These are phyloP conservation scores for Carex parvula DNA, from an alignment of 176 grass and related monocot genomes.

Conservation along the genomic window DNA sequence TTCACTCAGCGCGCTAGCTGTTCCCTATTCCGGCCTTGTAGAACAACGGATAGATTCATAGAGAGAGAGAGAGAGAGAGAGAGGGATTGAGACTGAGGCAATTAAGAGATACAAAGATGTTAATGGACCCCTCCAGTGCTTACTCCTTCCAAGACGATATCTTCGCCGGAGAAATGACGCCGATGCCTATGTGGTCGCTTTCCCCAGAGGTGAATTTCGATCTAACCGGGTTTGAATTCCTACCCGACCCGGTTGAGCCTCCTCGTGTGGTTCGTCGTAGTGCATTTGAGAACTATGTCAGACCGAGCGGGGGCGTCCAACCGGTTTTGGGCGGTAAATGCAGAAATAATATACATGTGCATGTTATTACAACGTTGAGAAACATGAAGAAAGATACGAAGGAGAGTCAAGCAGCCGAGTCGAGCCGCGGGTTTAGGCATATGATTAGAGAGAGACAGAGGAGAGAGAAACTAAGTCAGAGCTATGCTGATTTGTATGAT, in stretches of 20 bases:
- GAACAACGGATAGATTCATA: background rate
- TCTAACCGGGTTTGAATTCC: slow-evolving; percentile 24
- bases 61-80: background rate
- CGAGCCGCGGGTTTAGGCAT: slow-evolving; percentile 80
- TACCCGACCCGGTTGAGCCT: background rate
- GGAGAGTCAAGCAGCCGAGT: slow-evolving; percentile 15
- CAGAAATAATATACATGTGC: slow-evolving; percentile 30
- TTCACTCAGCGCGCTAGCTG: no score
- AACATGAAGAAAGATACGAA: slow-evolving; percentile 12
- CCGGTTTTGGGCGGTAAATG: background rate
- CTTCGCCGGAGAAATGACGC: slow-evolving; percentile 15
- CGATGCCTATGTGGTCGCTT: slow-evolving; percentile 25
- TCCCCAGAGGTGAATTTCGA: slow-evolving; percentile 52
- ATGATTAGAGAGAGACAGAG: slow-evolving; percentile 97
- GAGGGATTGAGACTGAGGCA: background rate
- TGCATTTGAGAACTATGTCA: slow-evolving; percentile 43
- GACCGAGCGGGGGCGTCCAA: background rate
- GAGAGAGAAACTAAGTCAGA: slow-evolving; percentile 95
- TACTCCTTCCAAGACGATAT: slow-evolving; percentile 55
- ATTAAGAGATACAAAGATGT: slow-evolving; percentile 25
- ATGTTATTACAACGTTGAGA: slow-evolving; percentile 34
- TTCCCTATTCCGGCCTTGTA: background rate
- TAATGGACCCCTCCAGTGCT: slow-evolving; percentile 52
- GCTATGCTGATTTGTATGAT: slow-evolving; percentile 77
- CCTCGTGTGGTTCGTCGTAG: background rate